A percentile compares a stretch with the other conserved stretches of the same genome.
These are phyloP conservation scores for Coemansia sp. DNA, from an alignment of 192 early-diverging fungal genomes.

Conservation along the genomic window DNA sequence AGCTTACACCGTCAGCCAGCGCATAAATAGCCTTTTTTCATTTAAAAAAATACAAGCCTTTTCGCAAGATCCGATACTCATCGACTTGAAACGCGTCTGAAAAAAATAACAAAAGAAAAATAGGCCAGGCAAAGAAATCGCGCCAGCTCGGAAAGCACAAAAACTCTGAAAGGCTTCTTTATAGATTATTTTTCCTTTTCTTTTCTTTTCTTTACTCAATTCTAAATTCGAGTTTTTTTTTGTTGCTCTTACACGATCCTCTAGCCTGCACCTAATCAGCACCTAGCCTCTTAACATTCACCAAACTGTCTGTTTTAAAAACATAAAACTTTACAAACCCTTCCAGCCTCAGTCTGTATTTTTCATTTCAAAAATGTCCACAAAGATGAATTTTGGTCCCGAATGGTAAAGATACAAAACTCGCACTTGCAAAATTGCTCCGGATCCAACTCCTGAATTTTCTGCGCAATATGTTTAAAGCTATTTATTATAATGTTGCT, in stretches of 20 bases:
- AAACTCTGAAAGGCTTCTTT: not conserved
- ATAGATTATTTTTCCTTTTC: not conserved
- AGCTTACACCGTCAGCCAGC: conserved; percentile 1
- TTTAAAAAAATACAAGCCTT: too few species aligned
- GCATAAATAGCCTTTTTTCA: not conserved
- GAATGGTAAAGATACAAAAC: conserved; percentile 60
- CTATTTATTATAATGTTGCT: not conserved
- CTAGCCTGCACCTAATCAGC: not conserved
- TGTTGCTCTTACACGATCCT: not conserved
- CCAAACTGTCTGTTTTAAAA: not conserved
- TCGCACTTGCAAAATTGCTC: not conserved
- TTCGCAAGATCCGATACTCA: not conserved
- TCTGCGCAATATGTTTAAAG: too few species aligned
- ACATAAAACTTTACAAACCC: not conserved
- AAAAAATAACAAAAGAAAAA: not conserved
- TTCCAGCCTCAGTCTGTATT: not conserved
- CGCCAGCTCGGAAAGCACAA: not conserved
- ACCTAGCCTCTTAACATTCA: not conserved
- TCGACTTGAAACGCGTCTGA: not conserved
- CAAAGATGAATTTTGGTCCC: conserved; percentile 79
- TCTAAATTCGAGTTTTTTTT: not conserved
- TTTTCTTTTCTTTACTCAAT: conserved; percentile 4
- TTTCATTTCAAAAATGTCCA: conserved; percentile 29
- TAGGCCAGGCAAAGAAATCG: not conserved
- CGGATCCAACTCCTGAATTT: not conserved